phyloP scores from a whole-genome alignment of 352 stramenopile genomes.

The Stephanocyclus meneghinianus region DNA sequence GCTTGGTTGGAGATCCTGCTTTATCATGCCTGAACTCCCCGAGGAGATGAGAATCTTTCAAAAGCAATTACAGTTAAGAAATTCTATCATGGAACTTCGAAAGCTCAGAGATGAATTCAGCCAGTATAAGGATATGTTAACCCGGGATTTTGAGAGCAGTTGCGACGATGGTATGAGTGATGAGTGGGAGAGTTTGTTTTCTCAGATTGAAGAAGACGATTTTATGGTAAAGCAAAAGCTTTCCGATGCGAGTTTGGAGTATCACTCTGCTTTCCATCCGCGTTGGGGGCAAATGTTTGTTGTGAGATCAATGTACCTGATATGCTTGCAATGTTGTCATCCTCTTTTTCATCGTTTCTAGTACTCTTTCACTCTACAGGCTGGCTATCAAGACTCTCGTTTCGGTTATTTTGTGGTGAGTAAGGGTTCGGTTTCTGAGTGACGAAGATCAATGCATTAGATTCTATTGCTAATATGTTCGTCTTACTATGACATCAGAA shows the following conservation, averaged over 20 bases:
- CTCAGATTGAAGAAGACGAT: constrained; percentile 70
- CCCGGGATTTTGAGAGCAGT: constrained; percentile 25
- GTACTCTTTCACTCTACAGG: constrained; percentile 19
- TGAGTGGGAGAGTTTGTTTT: constrained; percentile 41
- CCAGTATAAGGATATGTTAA: constrained; percentile 54
- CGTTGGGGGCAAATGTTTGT: constrained; percentile 86
- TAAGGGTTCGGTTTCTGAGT: not conserved
- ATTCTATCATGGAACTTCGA: constrained; percentile 67
- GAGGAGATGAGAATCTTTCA: constrained; percentile 78
- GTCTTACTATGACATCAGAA: constrained; percentile 20
- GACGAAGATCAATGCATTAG: not conserved
- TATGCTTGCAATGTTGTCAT: not conserved
- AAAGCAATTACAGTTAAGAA: constrained; percentile 49
- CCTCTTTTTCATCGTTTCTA: not conserved
- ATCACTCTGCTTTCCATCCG: constrained; percentile 84
- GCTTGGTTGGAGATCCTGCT: constrained; percentile 85
- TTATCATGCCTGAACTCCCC: constrained; percentile 87
- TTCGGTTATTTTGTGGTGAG: constrained; percentile 84
- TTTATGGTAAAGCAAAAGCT: constrained; percentile 72
- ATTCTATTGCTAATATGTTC: too few species aligned
- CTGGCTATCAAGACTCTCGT: constrained; percentile 85
- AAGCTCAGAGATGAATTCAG: constrained; percentile 78
- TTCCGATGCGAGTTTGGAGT: constrained; percentile 58
- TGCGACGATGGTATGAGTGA: constrained; percentile 23
- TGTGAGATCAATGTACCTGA: constrained; percentile 4